Evolutionary conservation across 257 asterid species (phyloP).

Genomic region (Nicotiana sylvestris): DNA sequence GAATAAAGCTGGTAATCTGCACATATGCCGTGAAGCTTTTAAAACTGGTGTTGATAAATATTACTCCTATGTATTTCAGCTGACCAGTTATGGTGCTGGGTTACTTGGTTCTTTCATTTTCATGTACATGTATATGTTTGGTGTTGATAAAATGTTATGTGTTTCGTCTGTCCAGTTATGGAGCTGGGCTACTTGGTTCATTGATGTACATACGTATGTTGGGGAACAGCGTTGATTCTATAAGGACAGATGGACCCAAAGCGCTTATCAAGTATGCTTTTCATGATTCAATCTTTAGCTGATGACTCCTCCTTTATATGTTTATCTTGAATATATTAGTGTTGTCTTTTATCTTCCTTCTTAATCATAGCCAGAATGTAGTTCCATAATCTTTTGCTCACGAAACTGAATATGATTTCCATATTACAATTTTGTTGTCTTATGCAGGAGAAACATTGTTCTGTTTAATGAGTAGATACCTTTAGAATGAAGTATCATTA

Average conservation of each 20-base stretch:
- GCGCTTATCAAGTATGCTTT: slow-evolving; percentile 70
- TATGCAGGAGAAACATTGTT: too few relatives aligned
- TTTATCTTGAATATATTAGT: background rate
- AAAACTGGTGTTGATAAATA: background rate
- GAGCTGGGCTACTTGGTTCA: slow-evolving; percentile 79
- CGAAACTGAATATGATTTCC: background rate
- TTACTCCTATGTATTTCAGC: background rate
- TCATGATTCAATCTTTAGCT: background rate
- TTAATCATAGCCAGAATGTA: background rate
- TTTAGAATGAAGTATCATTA: background rate
- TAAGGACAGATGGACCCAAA: slow-evolving; percentile 80
- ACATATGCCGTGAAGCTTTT: background rate
- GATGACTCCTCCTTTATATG: background rate
- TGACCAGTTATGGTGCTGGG: slow-evolving; percentile 53
- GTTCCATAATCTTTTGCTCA: background rate
- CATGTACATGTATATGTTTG: slow-evolving; percentile 82
- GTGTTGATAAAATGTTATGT: slow-evolving; percentile 15
- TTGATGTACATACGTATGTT: slow-evolving; percentile 90
- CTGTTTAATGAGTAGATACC: background rate
- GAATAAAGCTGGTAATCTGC: background rate
- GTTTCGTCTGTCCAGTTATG: slow-evolving; percentile 42
- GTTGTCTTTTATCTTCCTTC: background rate
- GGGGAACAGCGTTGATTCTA: slow-evolving; percentile 74
- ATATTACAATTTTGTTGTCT: too few relatives aligned
- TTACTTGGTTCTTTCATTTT: slow-evolving; percentile 49